Evolutionary conservation across 371 early-diverging fungal genomes (phyloP), one percentile per base, ranked within the genome.

Genomic region (Batkoa obscura): DNA sequence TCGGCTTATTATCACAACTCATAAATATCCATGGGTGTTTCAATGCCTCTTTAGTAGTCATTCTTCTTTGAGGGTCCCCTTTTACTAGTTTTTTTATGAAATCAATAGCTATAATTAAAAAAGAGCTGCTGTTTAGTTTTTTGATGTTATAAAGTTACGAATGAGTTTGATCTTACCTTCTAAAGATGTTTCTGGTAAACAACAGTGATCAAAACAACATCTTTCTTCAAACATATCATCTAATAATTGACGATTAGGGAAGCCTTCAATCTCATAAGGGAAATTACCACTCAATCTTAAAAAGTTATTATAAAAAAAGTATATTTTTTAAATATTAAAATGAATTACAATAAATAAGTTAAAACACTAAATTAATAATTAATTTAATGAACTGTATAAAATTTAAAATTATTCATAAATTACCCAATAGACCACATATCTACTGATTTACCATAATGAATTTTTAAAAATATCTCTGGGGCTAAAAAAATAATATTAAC

Each of bases 1-100:
- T 13, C 68, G 68, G 50, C 81, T n/a, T 78, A 33, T 66, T 69
- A 43, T 60, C 70, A 31, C 72, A 67, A 31, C 56, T 50, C 46
- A 69, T 69, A 15, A 76, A 69, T 58, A 93, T 72, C 94, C 93
- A 95, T n/a, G 74, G 80, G 66, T 94, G 88, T 34, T 75, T 61
- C 50, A 90, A 72, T 2, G 94, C 94, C 62, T 88, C 73, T 9
- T 67, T 66, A 2, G 85, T 90, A 0, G 91, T 88, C 56, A 86
- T 62, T 48, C 96, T 81, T 47, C 72, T 70, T 1, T 64, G 55
- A 0, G 85, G 82, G 65, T 88, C 80, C 34, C 86, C 68, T n/a
- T 76, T 68, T 37, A 95, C 72, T 4, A 85, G 67, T 43, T 70
- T 68, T 30, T 81, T 74, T 63, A 95, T 90, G 60, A 95, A 92